Conservation (phyloP, 2,329 filamentous ascomycete species). For the Pseudocercospora cruenta region DNA sequence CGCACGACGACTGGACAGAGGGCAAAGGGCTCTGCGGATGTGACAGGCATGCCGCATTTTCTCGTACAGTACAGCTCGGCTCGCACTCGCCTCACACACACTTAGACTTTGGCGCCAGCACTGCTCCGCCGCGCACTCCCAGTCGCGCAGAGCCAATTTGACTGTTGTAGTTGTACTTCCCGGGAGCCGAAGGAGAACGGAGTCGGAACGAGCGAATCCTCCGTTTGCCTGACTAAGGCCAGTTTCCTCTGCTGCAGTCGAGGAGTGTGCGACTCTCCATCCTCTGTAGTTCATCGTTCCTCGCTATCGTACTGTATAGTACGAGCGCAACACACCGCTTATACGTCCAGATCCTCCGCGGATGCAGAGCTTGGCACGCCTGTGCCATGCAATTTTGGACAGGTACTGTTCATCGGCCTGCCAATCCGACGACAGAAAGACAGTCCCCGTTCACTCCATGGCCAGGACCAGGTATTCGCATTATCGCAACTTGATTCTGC, state of each 20-base stretch:
- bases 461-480: neutral
- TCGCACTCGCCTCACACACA: slow-evolving; percentile 3
- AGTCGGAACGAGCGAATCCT: neutral
- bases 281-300: neutral
- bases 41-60: neutral
- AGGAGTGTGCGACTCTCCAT: neutral
- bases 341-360: neutral
- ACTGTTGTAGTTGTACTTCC: neutral
- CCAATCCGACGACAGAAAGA: neutral
- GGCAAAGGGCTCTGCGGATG: neutral
- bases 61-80: slow-evolving; percentile 13
- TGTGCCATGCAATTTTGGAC: neutral
- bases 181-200: neutral
- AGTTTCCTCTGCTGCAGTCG: neutral
- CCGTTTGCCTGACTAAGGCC: neutral
- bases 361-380: neutral
- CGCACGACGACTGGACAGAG: neutral
- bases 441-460: neutral
- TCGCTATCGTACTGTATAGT: neutral
- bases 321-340: neutral
- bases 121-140: neutral
- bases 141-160: neutral
- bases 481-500: neutral
- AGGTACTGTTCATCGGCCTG: neutral
- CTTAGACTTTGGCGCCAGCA: neutral